phyloP scores from a whole-genome alignment of 2,329 filamentous ascomycete species.

The Aspergillus sp. region DNA sequence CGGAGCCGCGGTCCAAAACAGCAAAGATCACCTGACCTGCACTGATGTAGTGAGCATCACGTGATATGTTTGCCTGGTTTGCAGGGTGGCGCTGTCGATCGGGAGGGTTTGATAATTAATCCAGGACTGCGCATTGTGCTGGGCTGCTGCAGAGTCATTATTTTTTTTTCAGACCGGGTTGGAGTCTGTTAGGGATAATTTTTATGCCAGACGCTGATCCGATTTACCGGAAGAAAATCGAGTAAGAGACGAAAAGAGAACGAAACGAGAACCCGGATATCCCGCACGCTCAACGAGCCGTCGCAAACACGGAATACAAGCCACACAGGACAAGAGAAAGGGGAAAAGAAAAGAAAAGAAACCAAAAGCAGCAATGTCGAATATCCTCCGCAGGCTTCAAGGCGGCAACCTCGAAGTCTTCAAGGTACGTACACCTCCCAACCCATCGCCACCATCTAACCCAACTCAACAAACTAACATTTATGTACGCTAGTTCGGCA shows the following conservation, averaged over 20 bases:
- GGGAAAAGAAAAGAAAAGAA: neutral
- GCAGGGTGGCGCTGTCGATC: constrained; percentile 1
- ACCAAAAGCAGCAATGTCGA: constrained; percentile 23
- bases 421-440: constrained; percentile 54
- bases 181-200: too few relatives aligned
- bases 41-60: neutral
- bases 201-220: too few relatives aligned
- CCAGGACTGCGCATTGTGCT: neutral
- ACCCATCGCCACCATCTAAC: neutral
- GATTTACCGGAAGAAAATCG: too few relatives aligned
- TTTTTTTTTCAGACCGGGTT: too few relatives aligned
- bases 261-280: neutral
- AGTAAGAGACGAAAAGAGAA: too few relatives aligned
- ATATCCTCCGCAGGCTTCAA: constrained; percentile 51
- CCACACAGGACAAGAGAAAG: too few relatives aligned
- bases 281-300: neutral
- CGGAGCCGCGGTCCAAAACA: constrained; percentile 4
- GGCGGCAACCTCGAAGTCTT: constrained; percentile 90
- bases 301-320: neutral
- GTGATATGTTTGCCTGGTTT: constrained; percentile 17
- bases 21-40: constrained; percentile 3
- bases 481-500: constrained; percentile 64
- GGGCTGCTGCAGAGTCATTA: neutral
- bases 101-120: constrained; percentile 6
- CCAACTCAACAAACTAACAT: constrained; percentile 1